Conservation (phyloP, 1,139 yeast species). For the Candida gigantensis region DNA sequence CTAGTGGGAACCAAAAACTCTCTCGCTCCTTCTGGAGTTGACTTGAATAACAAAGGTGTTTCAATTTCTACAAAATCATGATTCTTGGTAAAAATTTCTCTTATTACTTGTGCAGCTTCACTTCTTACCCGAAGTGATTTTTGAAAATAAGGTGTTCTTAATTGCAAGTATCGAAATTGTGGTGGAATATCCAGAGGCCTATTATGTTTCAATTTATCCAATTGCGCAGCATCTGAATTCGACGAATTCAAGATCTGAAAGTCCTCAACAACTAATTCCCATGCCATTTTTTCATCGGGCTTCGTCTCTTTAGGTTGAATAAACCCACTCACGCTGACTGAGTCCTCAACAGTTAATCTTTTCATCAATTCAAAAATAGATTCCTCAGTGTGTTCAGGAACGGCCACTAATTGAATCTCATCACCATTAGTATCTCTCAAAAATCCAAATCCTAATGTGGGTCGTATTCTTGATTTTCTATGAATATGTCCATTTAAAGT, state of each 20-base stretch:
- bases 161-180: conserved; percentile 76
- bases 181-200: conserved; percentile 66
- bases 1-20: conserved; percentile 95
- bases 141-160: conserved; percentile 66
- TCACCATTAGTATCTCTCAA: conserved; percentile 75
- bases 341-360: conserved; percentile 64
- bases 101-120: conserved; percentile 53
- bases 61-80: conserved; percentile 78
- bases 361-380: conserved; percentile 45
- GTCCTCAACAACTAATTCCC: conserved; percentile 59
- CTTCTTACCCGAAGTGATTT: conserved; percentile 62
- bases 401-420: conserved; percentile 58
- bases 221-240: conserved; percentile 66
- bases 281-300: conserved; percentile 22
- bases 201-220: conserved; percentile 56
- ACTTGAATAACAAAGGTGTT: conserved; percentile 88
- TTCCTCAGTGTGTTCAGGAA: conserved; percentile 36
- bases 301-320: conserved; percentile 37
- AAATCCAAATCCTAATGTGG: conserved; percentile 62
- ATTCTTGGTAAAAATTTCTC: conserved; percentile 46
- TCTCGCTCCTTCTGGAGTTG: conserved; percentile 98
- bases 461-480: conserved; percentile 57
- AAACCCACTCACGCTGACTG: conserved; percentile 67
- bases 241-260: conserved; percentile 67
- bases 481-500: conserved; percentile 80